phyloP scores from a whole-genome alignment of 106 monocot species.

The Ottelia alismoides region DNA sequence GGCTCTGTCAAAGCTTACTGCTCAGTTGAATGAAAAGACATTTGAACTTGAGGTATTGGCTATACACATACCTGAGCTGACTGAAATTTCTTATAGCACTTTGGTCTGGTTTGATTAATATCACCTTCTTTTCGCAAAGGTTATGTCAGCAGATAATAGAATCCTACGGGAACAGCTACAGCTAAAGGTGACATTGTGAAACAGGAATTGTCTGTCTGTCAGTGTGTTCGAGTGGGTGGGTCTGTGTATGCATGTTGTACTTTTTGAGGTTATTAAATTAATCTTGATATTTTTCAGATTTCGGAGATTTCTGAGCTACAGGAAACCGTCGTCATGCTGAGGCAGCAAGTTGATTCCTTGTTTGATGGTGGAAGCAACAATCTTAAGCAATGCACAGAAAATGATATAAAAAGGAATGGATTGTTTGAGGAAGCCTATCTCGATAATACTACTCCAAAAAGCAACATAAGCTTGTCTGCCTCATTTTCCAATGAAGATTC shows the following conservation, averaged over 20 bases:
- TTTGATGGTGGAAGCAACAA: conserved; percentile 6
- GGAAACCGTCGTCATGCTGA: conserved; percentile 46
- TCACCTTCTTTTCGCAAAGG: conserved; percentile 23
- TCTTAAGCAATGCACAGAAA: conserved; percentile 1
- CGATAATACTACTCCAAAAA: conserved; percentile 11
- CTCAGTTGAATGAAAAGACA: conserved; percentile 79
- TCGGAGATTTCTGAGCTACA: conserved; percentile 67
- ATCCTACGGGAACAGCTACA: conserved; percentile 92
- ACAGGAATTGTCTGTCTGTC: too few relatives aligned
- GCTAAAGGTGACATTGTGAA: conserved; percentile 84
- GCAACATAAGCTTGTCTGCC: background rate
- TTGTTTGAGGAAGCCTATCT: conserved; percentile 16
- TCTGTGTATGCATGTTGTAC: too few relatives aligned
- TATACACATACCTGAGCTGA: too few relatives aligned
- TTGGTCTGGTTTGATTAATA: too few relatives aligned
- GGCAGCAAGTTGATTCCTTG: conserved; percentile 45
- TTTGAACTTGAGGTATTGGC: conserved; percentile 89
- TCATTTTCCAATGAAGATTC: conserved; percentile 16
- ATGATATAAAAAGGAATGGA: conserved; percentile 13
- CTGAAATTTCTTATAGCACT: too few relatives aligned
- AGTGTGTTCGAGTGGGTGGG: too few relatives aligned
- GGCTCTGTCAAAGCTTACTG: conserved; percentile 59
- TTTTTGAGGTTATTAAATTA: background rate
- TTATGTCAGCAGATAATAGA: conserved; percentile 95
- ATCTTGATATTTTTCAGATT: conserved; percentile 43